Evolutionary conservation across 139 green algal species (phyloP).

Genomic region (Asterochloris sp.): DNA sequence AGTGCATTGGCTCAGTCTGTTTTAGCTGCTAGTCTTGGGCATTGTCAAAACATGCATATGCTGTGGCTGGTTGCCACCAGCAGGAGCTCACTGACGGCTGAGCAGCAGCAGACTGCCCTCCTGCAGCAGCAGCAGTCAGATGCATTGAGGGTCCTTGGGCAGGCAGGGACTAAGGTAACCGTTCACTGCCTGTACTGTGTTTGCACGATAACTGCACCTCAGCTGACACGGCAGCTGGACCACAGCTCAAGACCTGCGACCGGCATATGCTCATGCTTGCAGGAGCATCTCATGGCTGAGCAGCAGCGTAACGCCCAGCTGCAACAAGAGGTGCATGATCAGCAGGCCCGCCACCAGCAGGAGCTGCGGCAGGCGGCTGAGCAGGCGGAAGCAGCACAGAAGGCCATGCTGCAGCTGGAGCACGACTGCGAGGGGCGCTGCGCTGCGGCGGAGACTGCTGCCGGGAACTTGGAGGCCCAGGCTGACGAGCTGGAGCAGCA

Average conservation of each 20-base stretch:
- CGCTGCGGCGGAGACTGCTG: conserved; percentile 22
- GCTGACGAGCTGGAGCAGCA: conserved; percentile 23
- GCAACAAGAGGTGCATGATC: conserved; percentile 12
- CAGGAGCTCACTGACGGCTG: no score
- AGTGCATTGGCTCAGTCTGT: background rate
- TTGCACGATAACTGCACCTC: no score
- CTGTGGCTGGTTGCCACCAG: no score
- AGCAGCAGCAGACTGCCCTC: no score
- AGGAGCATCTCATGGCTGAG: conserved; percentile 25
- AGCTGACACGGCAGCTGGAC: no score
- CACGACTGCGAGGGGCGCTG: background rate
- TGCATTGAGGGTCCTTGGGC: no score
- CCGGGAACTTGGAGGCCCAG: background rate
- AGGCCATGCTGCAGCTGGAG: conserved; percentile 13
- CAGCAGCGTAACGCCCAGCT: conserved; percentile 20
- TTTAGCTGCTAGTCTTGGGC: no score
- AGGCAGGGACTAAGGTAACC: no score
- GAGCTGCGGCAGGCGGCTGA: background rate
- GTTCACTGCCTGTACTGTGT: no score
- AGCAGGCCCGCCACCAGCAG: conserved; percentile 2
- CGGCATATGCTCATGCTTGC: background rate
- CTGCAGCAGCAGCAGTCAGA: no score
- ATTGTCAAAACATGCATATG: no score
- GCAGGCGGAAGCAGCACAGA: background rate
- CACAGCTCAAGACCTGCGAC: no score